A percentile compares a stretch with the other conserved stretches of the same genome.
phyloP scores from a whole-genome alignment of 352 stramenopile species.

The Globisporangium lucens region DNA sequence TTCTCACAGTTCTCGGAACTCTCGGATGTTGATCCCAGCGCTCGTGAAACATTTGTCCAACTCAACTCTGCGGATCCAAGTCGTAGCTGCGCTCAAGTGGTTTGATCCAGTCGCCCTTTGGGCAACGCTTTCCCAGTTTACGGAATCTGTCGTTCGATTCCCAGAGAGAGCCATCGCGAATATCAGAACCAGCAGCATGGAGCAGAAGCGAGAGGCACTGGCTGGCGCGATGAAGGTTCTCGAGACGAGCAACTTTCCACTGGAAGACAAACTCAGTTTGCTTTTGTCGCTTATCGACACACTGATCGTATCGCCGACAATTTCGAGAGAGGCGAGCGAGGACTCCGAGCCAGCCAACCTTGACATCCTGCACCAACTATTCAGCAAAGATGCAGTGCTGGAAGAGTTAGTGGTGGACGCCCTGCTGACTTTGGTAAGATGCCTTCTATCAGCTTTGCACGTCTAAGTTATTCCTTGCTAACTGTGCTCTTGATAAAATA shows the following conservation, averaged over 20 bases:
- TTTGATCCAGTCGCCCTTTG: conserved; percentile 68
- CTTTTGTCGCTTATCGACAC: conserved; percentile 60
- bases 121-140: conserved; percentile 66
- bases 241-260: conserved; percentile 46
- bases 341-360: conserved; percentile 21
- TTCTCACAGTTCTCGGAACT: conserved; percentile 69
- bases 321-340: not conserved
- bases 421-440: conserved; percentile 50
- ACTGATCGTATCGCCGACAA: conserved; percentile 30
- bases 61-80: conserved; percentile 54
- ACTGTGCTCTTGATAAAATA: not conserved
- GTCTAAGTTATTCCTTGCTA: not conserved
- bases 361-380: conserved; percentile 61
- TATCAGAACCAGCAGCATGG: conserved; percentile 10
- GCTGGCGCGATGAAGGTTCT: conserved; percentile 66
- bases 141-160: conserved; percentile 36
- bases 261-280: conserved; percentile 70
- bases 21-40: conserved; percentile 79
- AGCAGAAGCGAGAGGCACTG: conserved; percentile 52
- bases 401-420: conserved; percentile 72
- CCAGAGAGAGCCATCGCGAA: conserved; percentile 1
- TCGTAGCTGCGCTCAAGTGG: conserved; percentile 63
- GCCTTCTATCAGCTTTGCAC: not conserved
- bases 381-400: conserved; percentile 56
- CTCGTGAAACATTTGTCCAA: conserved; percentile 79